Conservation (phyloP, 2,329 filamentous ascomycete genomes). For the Tolypocladium tundrense region DNA sequence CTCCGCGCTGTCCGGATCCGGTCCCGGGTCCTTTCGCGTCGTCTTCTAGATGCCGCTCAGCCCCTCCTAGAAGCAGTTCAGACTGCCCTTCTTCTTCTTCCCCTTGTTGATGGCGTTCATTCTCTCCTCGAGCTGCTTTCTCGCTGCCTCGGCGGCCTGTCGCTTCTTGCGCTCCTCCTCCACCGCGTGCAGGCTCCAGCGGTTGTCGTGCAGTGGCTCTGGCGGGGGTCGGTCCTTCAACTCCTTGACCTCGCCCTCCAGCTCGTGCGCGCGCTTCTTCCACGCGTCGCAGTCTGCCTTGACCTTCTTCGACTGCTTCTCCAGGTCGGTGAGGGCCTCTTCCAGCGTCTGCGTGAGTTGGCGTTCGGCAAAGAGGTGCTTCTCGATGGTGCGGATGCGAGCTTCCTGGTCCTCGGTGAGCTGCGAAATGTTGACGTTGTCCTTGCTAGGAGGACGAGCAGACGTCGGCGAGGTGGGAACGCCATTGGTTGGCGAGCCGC, state of each 20-base stretch:
- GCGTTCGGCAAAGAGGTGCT: constrained; percentile 90
- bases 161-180: constrained; percentile 95
- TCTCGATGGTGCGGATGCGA: constrained; percentile 91
- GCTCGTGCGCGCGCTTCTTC: constrained; percentile 71
- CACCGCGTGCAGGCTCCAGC: constrained; percentile 74
- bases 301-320: constrained; percentile 83
- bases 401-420: constrained; percentile 91
- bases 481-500: constrained; percentile 32
- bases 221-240: constrained; percentile 39
- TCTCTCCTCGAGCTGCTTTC: constrained; percentile 81
- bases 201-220: constrained; percentile 41
- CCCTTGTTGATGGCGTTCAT: constrained; percentile 84
- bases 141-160: constrained; percentile 78
- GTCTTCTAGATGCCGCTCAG: constrained; percentile 8
- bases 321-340: constrained; percentile 88
- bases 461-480: constrained; percentile 42
- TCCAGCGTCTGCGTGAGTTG: constrained; percentile 92
- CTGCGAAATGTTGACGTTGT: constrained; percentile 56
- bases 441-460: constrained; percentile 71
- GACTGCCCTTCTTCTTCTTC: constrained; percentile 90
- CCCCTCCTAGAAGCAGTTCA: constrained; percentile 82
- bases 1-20: not conserved
- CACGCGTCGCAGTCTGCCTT: constrained; percentile 84
- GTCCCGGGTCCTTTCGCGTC: not conserved
- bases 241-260: constrained; percentile 64